Evolutionary conservation across 2,329 filamentous ascomycete species (phyloP).

Genomic region (Penicillium sp.): DNA sequence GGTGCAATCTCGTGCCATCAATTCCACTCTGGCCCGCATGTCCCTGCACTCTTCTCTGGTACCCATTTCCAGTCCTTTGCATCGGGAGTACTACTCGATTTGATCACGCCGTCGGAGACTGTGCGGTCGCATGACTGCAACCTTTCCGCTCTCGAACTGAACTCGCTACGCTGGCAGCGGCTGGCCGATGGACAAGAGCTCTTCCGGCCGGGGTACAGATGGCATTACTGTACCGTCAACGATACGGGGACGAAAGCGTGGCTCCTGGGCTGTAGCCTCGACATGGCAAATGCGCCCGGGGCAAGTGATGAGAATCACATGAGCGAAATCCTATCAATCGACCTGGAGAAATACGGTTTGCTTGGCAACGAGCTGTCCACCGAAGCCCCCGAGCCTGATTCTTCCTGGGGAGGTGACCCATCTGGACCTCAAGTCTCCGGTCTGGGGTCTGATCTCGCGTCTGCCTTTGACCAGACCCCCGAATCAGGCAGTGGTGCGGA

Average conservation of each 20-base stretch:
- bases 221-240: slow-evolving; percentile 98
- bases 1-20: slow-evolving; percentile 86
- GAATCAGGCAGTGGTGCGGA: slow-evolving; percentile 84
- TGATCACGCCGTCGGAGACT: slow-evolving; percentile 87
- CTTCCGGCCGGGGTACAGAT: slow-evolving; percentile 86
- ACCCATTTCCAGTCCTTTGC: slow-evolving; percentile 96
- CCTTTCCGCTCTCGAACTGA: slow-evolving; percentile 82
- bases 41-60: slow-evolving; percentile 84
- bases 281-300: slow-evolving; percentile 64
- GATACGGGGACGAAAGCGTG: slow-evolving; percentile 94
- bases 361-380: slow-evolving; percentile 71
- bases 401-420: slow-evolving; percentile 54
- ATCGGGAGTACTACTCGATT: slow-evolving; percentile 87
- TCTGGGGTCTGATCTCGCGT: slow-evolving; percentile 83
- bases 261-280: slow-evolving; percentile 87
- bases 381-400: slow-evolving; percentile 51
- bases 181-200: slow-evolving; percentile 92
- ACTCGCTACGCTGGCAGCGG: slow-evolving; percentile 87
- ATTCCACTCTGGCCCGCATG: slow-evolving; percentile 81
- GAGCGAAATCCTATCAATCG: slow-evolving; percentile 90
- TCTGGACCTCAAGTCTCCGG: slow-evolving; percentile 53
- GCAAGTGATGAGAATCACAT: slow-evolving; percentile 83
- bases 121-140: slow-evolving; percentile 86
- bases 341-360: slow-evolving; percentile 86
- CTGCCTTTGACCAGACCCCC: slow-evolving; percentile 80